Conservation (phyloP, 106 monocot species). For the Dendrobium officinale region DNA sequence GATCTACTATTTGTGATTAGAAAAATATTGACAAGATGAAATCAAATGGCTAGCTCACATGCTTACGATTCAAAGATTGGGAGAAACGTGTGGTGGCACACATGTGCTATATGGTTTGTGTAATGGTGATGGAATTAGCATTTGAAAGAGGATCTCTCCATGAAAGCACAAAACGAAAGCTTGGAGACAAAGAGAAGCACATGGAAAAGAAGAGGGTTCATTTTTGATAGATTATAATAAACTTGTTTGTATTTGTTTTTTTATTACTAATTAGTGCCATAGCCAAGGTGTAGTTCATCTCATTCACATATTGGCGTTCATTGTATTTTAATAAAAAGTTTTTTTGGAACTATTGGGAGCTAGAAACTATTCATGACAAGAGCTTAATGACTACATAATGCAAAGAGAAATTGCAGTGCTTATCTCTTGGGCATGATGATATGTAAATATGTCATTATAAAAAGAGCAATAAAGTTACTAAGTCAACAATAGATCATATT, state of each 20-base stretch:
- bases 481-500: too few relatives aligned
- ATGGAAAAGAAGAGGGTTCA: background rate
- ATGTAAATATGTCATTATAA: too few relatives aligned
- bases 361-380: too few relatives aligned
- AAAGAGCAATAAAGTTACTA: too few relatives aligned
- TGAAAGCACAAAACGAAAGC: background rate
- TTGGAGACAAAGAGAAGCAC: slow-evolving; percentile 5
- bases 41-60: slow-evolving; percentile 21
- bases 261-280: background rate
- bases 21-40: background rate
- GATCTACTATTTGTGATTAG: background rate
- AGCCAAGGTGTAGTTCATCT: background rate
- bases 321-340: background rate
- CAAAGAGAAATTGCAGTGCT: too few relatives aligned
- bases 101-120: slow-evolving; percentile 18
- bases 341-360: background rate
- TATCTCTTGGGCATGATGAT: too few relatives aligned
- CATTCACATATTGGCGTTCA: background rate
- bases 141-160: background rate
- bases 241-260: background rate
- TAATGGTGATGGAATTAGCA: slow-evolving; percentile 1
- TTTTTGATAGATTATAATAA: background rate
- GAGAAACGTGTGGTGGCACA: slow-evolving; percentile 39
- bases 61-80: slow-evolving; percentile 13
- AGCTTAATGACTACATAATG: too few relatives aligned